Percentiles rank a stretch among this genome's conserved stretches.
phyloP scores from a whole-genome alignment of 2,329 filamentous ascomycete genomes.

The Colletotrichum destructivum region DNA sequence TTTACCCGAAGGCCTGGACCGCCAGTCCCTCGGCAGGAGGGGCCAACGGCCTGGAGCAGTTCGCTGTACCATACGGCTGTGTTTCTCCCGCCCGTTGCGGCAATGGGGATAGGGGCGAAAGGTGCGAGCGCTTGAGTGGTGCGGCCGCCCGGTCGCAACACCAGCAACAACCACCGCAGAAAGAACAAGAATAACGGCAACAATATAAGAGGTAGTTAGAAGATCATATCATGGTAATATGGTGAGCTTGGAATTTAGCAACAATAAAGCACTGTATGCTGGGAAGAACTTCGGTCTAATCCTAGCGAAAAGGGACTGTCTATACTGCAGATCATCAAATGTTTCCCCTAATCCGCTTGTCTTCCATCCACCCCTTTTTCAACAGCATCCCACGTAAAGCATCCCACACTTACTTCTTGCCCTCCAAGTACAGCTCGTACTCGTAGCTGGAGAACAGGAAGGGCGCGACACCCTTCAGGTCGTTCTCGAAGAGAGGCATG shows the following conservation, averaged over 20 bases:
- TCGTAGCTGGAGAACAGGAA: slow-evolving; percentile 48
- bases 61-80: too few relatives aligned
- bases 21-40: slow-evolving; percentile 22
- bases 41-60: slow-evolving; percentile 24
- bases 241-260: too few relatives aligned
- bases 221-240: too few relatives aligned
- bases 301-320: too few relatives aligned
- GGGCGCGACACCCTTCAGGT: slow-evolving; percentile 47
- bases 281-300: too few relatives aligned
- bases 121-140: slow-evolving; percentile 17
- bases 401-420: slow-evolving; percentile 9
- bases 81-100: slow-evolving; percentile 21
- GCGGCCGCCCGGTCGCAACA: too few relatives aligned
- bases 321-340: not conserved
- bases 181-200: not conserved
- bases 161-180: too few relatives aligned
- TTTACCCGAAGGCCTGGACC: slow-evolving; percentile 19
- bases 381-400: not conserved
- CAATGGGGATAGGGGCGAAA: slow-evolving; percentile 24
- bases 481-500: slow-evolving; percentile 46
- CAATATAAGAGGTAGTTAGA: not conserved
- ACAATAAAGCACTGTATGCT: too few relatives aligned
- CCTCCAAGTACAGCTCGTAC: slow-evolving; percentile 42
- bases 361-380: not conserved
- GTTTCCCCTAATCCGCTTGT: too few relatives aligned